Evolutionary conservation across 257 asterid genomes (phyloP).

Genomic region (Solanum sparsipilum): DNA sequence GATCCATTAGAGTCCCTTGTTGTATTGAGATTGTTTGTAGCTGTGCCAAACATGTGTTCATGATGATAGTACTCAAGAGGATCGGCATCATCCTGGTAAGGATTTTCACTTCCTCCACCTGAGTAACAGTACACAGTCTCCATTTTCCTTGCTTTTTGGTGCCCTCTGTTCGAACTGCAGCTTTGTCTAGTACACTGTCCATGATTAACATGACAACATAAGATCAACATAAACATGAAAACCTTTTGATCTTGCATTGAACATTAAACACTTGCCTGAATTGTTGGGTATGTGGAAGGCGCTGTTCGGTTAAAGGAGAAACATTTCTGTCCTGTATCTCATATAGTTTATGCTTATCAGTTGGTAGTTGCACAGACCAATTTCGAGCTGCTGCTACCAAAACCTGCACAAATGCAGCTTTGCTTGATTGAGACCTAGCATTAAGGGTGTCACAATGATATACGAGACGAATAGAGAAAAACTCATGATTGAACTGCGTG

Average conservation of each 20-base stretch:
- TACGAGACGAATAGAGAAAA: too few species aligned
- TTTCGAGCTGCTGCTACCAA: conserved; percentile 51
- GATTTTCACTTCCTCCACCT: conserved; percentile 57
- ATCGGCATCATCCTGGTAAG: conserved; percentile 60
- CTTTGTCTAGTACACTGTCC: conserved; percentile 50
- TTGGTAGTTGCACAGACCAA: conserved; percentile 27
- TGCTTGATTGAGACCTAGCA: too few species aligned
- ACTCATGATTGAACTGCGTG: not conserved
- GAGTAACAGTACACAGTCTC: conserved; percentile 53
- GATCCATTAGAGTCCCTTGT: conserved; percentile 53
- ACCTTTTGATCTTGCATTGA: not conserved
- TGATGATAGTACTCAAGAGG: conserved; percentile 43
- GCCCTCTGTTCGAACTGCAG: conserved; percentile 24
- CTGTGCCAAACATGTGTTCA: conserved; percentile 68
- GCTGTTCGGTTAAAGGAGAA: conserved; percentile 2
- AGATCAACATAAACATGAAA: not conserved
- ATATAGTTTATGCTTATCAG: conserved; percentile 32
- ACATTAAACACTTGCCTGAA: conserved; percentile 27
- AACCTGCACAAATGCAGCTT: conserved; percentile 23
- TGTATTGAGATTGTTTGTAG: conserved; percentile 58
- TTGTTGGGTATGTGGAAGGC: conserved; percentile 52
- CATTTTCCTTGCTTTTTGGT: conserved; percentile 30
- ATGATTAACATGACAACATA: not conserved
- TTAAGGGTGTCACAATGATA: too few species aligned
- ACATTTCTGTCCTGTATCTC: conserved; percentile 46